These are phyloP conservation scores for Phytophthora ohioensis DNA, from an alignment of 352 stramenopile species.

Conservation along the genomic window DNA sequence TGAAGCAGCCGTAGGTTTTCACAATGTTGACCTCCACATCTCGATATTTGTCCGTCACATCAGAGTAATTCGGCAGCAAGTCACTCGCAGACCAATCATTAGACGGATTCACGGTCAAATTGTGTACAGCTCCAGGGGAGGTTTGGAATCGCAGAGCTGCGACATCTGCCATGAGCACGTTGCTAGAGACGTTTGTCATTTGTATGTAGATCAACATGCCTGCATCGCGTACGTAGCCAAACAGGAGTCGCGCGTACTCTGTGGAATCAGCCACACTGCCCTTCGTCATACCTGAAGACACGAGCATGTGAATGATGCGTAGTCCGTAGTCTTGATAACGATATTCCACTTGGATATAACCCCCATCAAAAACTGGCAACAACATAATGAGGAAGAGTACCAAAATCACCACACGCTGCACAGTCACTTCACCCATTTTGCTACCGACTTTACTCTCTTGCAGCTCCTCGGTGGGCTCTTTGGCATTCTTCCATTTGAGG, in stretches of 20 bases:
- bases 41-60: conserved; percentile 55
- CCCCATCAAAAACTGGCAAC: conserved; percentile 87
- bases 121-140: conserved; percentile 53
- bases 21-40: conserved; percentile 75
- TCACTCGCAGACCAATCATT: conserved; percentile 60
- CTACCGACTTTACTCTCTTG: conserved; percentile 91
- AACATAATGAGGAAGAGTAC: conserved; percentile 92
- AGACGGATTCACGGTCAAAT: conserved; percentile 63
- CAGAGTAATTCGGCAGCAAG: conserved; percentile 49
- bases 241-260: conserved; percentile 67
- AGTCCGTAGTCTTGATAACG: conserved; percentile 89
- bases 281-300: conserved; percentile 61
- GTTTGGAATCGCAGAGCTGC: conserved; percentile 60
- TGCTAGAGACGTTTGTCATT: conserved; percentile 62
- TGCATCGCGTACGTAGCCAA: conserved; percentile 73
- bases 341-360: conserved; percentile 81
- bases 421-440: conserved; percentile 90
- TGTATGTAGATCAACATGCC: conserved; percentile 65
- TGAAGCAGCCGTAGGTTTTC: conserved; percentile 83
- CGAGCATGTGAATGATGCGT: conserved; percentile 73
- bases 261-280: conserved; percentile 35
- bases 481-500: conserved; percentile 85
- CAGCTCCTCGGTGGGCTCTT: conserved; percentile 38
- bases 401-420: conserved; percentile 88
- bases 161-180: conserved; percentile 44